Evolutionary conservation across 192 early-diverging fungal species (phyloP).

Genomic region (Umbelopsis ramanniana): DNA sequence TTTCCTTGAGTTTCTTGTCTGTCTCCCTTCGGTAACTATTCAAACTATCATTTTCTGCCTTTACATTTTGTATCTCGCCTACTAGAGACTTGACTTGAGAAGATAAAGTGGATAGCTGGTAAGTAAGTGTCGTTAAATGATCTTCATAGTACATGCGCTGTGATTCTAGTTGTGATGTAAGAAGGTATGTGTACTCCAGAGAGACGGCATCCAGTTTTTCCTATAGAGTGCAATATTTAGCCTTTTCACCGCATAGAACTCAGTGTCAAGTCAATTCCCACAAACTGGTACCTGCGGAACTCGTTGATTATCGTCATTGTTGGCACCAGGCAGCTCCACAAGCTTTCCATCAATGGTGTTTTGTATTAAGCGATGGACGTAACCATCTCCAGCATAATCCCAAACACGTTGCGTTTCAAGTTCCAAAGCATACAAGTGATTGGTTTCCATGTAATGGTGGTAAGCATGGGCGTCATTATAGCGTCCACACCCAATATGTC

Average conservation of each 20-base stretch:
- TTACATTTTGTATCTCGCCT: conserved; percentile 2
- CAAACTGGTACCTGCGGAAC: conserved; percentile 2
- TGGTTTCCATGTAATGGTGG: conserved; percentile 80
- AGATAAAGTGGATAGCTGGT: conserved; percentile 53
- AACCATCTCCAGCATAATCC: conserved; percentile 97
- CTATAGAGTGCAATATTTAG: conserved; percentile 25
- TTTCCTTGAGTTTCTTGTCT: conserved; percentile 36
- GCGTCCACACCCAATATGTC: conserved; percentile 93
- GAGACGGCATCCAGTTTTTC: conserved; percentile 80
- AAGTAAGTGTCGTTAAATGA: conserved; percentile 55
- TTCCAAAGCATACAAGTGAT: conserved; percentile 91
- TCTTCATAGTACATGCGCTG: conserved; percentile 87
- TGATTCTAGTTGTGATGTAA: conserved; percentile 86
- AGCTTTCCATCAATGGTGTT: conserved; percentile 91
- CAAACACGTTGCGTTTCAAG: conserved; percentile 96
- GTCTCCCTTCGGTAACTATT: not conserved
- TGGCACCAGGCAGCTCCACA: conserved; percentile 76
- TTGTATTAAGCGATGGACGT: conserved; percentile 94
- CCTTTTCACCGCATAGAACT: no score
- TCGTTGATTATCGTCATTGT: conserved; percentile 5
- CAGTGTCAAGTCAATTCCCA: no score
- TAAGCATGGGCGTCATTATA: conserved; percentile 92
- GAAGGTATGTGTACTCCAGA: conserved; percentile 80
- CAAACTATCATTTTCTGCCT: conserved; percentile 27
- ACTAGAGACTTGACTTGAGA: conserved; percentile 33